Base-by-base conservation (phyloP, 495 filamentous ascomycete species). In the Xylaria sp. region DNA sequence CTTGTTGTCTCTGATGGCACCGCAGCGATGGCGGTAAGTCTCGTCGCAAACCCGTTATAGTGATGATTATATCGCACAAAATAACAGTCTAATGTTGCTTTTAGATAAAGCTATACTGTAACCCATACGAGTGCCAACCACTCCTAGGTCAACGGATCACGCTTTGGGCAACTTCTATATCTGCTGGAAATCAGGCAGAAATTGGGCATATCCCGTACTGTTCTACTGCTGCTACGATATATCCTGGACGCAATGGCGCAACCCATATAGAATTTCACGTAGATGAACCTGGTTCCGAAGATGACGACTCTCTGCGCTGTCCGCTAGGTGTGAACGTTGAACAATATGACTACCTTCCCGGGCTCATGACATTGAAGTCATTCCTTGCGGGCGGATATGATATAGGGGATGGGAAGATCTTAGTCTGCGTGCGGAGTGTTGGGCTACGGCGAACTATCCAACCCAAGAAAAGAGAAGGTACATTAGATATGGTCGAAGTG, bases 1-100 rank as follows among this genome's bases (percentile, higher is more conserved):
- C 67, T 91, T 21, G 80, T 86, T 61, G 72, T 92, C 2, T 87
- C 85, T 67, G 90, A 92, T 78, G 80, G 88, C 66, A 85, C 84
- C 29, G 90, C 85, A 5, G 83, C 83, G 14, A 79, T 90, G 55
- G 84, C 81, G 8, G 90, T 91, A 76, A 43, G 80, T 70, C 26
- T 8, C n/a, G 33, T 33, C 57, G 24, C 17, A 59, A 37, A 59
- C 31, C n/a, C 37, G 33, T 33, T 59, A 4, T 6, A 21, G 8
- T 37, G 19, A 37, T 58, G 17, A 35, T 29, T 8, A 31, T 55
- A 31, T 4, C 31, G 1, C 24, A 31, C 52, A 0, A 21, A 55
- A 15, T 1, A 31, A 15, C 12, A 15, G 17, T 31, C 52, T 31
- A 55, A 68, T 41, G 31, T 15, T 61, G 15, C 26, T 33, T 1